A percentile compares a stretch with the other conserved stretches of the same genome.
phyloP scores from a whole-genome alignment of 495 filamentous ascomycete species.

The Endocarpon pusillum region DNA sequence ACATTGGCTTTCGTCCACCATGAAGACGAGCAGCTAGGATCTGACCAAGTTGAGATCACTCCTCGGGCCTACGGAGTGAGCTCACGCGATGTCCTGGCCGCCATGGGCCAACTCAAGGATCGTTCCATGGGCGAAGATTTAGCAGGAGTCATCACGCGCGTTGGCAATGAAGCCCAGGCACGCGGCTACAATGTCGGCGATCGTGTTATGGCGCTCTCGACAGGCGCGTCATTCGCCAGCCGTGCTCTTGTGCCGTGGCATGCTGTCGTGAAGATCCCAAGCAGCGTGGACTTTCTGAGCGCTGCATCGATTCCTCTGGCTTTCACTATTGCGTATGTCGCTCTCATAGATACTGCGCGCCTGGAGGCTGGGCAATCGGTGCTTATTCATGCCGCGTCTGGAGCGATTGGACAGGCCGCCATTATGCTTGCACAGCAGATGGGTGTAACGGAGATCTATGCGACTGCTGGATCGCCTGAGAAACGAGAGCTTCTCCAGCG shows the following conservation, averaged over 20 bases:
- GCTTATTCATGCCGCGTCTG: conserved; percentile 36
- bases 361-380: conserved; percentile 29
- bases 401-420: conserved; percentile 38
- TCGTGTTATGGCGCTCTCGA: conserved; percentile 15
- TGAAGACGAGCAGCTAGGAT: conserved; percentile 1
- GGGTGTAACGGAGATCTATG: conserved; percentile 11
- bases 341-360: conserved; percentile 14
- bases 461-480: conserved; percentile 4
- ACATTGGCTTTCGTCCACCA: conserved; percentile 6
- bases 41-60: conserved; percentile 13
- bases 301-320: conserved; percentile 34
- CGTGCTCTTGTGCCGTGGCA: conserved; percentile 1
- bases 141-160: conserved; percentile 22
- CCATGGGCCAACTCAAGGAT: conserved; percentile 20
- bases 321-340: conserved; percentile 35
- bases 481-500: conserved; percentile 6
- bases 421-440: conserved; percentile 32
- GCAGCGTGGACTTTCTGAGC: background rate
- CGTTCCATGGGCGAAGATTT: conserved; percentile 23
- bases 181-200: conserved; percentile 21
- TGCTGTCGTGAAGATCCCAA: conserved; percentile 1
- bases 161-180: conserved; percentile 13
- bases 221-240: background rate
- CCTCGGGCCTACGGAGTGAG: conserved; percentile 23
- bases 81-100: conserved; percentile 23